Evolutionary conservation across 2,329 filamentous ascomycete genomes (phyloP), one percentile per base, ranked within the genome.

Genomic region (Alternaria sp.): DNA sequence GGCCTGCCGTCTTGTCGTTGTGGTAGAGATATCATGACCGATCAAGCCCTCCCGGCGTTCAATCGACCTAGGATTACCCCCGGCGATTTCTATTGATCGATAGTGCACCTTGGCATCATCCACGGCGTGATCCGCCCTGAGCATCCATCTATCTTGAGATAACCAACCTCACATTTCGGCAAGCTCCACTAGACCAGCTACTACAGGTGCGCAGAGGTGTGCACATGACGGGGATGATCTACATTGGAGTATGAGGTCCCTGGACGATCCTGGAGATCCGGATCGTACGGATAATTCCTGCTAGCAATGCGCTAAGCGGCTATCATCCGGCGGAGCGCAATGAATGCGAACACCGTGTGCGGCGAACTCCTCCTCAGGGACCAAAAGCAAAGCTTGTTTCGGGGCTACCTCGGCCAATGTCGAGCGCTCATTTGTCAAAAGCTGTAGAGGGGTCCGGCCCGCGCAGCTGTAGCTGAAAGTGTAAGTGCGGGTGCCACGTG

Each of bases 381-480:
- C 44, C 30, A 58, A 47, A 52, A 32, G 18, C 26, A 47, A 49
- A 32, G 34, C 36, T 54, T 54, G 22, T 30, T 20, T 47, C 59
- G 51, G 59, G 26, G 16, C 41, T 26, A 59, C 44, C 32, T 59
- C 51, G 49, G 51, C 56, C 56, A 59, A 18, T n/a, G 18, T 52
- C 28, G 57, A 38, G 39, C 46, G 49, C 55, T 24, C 53, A 63
- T 61, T 54, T 48, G 46, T 56, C 51, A 54, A 44, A 43, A 16
- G 38, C 46, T 12, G 36, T 67, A 42, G 61, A 66, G 61, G 46
- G 51, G 57, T 61, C 56, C 66, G 64, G 60, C 56, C 66, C 66
- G 66, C 61, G 52, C 52, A 59, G 26, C 62, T 67, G 62, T 65
- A 67, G 61, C 59, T 59, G 56, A 62, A 59, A 56, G 53, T 52